These are phyloP conservation scores for Primulina tabacum DNA, from an alignment of 257 asterid genomes.

Conservation along the genomic window DNA sequence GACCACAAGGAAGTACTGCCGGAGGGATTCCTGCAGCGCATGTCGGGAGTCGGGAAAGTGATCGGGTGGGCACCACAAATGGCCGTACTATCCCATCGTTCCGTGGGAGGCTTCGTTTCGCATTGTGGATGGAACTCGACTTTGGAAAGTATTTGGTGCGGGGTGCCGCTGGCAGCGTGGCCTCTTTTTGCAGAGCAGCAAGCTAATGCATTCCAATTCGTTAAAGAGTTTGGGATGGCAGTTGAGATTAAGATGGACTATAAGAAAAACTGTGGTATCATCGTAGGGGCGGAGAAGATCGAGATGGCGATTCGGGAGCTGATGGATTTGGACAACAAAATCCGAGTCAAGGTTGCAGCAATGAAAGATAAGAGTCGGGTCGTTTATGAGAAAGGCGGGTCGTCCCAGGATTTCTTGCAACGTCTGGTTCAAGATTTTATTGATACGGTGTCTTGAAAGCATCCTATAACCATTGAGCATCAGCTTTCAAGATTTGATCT, in stretches of 20 bases:
- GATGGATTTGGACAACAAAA: conserved; percentile 29
- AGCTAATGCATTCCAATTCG: conserved; percentile 32
- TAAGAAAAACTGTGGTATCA: neutral
- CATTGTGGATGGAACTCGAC: conserved; percentile 50
- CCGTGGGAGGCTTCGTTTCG: conserved; percentile 43
- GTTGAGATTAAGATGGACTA: conserved; percentile 34
- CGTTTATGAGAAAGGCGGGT: conserved; percentile 26
- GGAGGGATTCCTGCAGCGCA: conserved; percentile 35
- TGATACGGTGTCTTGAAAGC: neutral
- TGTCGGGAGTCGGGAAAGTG: conserved; percentile 29
- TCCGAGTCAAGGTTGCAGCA: conserved; percentile 22
- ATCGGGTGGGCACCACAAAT: conserved; percentile 46
- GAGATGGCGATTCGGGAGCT: conserved; percentile 22
- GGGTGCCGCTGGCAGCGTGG: conserved; percentile 40
- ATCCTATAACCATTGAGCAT: too few relatives aligned
- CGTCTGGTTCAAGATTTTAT: conserved; percentile 11
- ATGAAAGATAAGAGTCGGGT: conserved; percentile 23
- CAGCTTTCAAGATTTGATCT: too few relatives aligned
- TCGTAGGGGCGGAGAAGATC: conserved; percentile 25
- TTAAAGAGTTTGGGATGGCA: conserved; percentile 33
- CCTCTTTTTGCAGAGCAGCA: conserved; percentile 46
- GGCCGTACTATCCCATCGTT: conserved; percentile 31
- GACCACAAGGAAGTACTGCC: conserved; percentile 26
- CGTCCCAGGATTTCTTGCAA: conserved; percentile 23
- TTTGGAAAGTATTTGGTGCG: conserved; percentile 39